These are phyloP conservation scores for Chlorella sp. DNA, from an alignment of 139 green algal species.

Conservation along the genomic window DNA sequence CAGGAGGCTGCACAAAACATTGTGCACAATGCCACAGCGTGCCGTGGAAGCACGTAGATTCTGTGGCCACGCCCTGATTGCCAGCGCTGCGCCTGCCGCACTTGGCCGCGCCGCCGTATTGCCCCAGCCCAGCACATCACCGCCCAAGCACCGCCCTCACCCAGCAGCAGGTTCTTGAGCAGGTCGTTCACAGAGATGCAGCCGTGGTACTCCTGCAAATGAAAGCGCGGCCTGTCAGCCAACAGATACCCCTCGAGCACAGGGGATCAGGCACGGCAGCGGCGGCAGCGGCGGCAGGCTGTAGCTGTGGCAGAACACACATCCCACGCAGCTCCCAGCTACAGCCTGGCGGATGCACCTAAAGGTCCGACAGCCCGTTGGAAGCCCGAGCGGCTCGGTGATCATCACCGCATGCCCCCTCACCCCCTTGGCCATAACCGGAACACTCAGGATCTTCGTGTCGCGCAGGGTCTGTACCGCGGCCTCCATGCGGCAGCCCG, in stretches of 20 bases:
- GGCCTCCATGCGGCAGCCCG: background rate
- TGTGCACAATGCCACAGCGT: no score
- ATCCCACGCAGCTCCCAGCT: no score
- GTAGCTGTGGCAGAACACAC: background rate
- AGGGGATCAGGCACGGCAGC: background rate
- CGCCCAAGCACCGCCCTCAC: background rate
- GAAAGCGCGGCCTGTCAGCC: background rate
- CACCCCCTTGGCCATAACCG: constrained; percentile 45
- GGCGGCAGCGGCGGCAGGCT: background rate
- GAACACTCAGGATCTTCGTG: constrained; percentile 41
- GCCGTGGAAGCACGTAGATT: no score
- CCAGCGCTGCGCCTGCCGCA: no score
- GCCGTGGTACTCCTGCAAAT: constrained; percentile 23
- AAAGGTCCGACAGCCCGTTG: no score
- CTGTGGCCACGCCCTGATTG: no score
- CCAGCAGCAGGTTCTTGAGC: constrained; percentile 12
- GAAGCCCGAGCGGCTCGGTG: no score
- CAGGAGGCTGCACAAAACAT: no score
- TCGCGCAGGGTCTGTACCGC: constrained; percentile 16
- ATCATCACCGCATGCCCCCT: background rate
- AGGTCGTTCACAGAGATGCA: constrained; percentile 39
- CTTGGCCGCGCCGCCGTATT: no score
- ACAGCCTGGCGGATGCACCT: no score
- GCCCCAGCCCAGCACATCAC: no score
- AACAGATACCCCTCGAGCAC: background rate